phyloP scores from a whole-genome alignment of 164 flowering plant species.

The Annona cherimola region DNA sequence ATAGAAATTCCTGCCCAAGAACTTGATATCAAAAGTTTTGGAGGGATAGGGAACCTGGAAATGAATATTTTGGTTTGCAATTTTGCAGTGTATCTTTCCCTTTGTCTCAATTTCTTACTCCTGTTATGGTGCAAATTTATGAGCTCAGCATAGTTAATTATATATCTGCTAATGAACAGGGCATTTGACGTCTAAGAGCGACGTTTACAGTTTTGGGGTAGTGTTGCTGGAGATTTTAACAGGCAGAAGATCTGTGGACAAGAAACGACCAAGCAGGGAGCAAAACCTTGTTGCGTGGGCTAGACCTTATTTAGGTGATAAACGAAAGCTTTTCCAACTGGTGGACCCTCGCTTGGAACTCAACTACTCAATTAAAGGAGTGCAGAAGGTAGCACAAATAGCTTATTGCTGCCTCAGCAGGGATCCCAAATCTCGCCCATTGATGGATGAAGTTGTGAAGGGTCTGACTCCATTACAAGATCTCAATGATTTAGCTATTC shows the following conservation, averaged over 20 bases:
- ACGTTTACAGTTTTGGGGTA: conserved; percentile 91
- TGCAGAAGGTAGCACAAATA: conserved; percentile 71
- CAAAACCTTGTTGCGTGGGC: conserved; percentile 94
- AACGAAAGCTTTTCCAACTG: conserved; percentile 61
- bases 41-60: too few relatives aligned
- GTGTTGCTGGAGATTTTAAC: conserved; percentile 90
- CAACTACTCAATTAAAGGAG: conserved; percentile 79
- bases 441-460: conserved; percentile 84
- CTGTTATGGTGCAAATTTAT: background rate
- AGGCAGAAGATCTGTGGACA: conserved; percentile 94
- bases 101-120: background rate
- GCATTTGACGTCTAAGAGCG: conserved; percentile 90
- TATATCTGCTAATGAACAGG: conserved; percentile 38
- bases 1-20: too few relatives aligned
- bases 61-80: background rate
- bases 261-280: conserved; percentile 79
- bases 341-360: conserved; percentile 86
- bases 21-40: too few relatives aligned
- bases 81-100: background rate
- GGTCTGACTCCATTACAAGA: conserved; percentile 66
- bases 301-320: conserved; percentile 62
- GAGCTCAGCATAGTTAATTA: background rate
- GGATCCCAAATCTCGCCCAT: conserved; percentile 79
- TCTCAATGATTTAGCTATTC: conserved; percentile 72
- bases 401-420: conserved; percentile 72